Evolutionary conservation across 768 basidiomycete species (phyloP), one percentile per base, ranked within the genome.

Genomic region (Leccinum variicolor): DNA sequence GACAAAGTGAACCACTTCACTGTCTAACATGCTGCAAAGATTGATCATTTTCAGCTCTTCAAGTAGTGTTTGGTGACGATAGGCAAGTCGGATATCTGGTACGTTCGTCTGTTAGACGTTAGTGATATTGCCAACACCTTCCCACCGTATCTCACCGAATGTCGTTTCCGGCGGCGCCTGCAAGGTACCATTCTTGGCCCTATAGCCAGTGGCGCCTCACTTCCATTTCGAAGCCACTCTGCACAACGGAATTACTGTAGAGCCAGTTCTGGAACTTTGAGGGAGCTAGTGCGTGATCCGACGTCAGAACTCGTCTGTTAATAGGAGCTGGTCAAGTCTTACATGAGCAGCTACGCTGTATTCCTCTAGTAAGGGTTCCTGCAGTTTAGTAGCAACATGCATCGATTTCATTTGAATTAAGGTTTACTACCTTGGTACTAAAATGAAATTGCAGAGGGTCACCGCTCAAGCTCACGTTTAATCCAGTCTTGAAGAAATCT

Each of bases 141-240:
- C 25, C 11, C n/a, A n/a, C n/a, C 9, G 36, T 51, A 19, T 58
- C 75, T 13, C 45, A 90, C 94, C 84, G 80, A 57, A 98, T 98
- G 66, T 96, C 92, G 70, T 99, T 99, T 3, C 97, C 97, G 6
- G 86, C 85, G 1, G 91, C 87, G 19, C 97, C 97, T 3, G 93
- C 90, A 8, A 94, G 79, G 73, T 94, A 98, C 93, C 94, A 99
- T 55, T 89, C 76, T 62, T 90, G 84, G 1, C 97, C 97, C n/a
- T n/a, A n/a, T 3, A 99, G 78, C 94, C 94, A 95, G 70, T 92
- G 94, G 10, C 92, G 87, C 76, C 98, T 98, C 66, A 98, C 72
- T 70, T 96, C 90, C 94, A 98, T 98, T 75, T 99, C 97, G 70
- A 98, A 98, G 1, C 97, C 97, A 66, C 92, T 94, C 70, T 98